Percentiles rank a stretch among this genome's conserved stretches.
These are phyloP conservation scores for Parachlorella kessleri DNA, from an alignment of 139 green algal genomes.

Conservation along the genomic window DNA sequence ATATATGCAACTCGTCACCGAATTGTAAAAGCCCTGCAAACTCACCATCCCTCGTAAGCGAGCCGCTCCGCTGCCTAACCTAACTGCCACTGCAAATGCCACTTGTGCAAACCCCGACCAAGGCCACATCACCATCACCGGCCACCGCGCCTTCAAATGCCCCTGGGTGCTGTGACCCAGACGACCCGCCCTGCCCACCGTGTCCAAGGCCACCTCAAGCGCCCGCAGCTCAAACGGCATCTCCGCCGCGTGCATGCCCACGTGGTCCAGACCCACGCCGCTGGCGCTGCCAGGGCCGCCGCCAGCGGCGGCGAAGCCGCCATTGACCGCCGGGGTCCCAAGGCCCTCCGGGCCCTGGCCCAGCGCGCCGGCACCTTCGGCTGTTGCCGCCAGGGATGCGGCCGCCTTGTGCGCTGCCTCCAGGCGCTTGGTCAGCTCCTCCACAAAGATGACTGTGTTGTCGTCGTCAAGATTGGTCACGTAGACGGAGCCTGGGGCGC, in stretches of 20 bases:
- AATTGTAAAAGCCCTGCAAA: too few relatives aligned
- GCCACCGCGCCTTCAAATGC: too few relatives aligned
- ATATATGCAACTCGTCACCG: too few relatives aligned
- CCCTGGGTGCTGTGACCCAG: too few relatives aligned
- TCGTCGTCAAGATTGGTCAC: conserved; percentile 44
- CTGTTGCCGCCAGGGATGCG: not conserved
- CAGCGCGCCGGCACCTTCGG: not conserved
- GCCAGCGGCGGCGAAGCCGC: not conserved
- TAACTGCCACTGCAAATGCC: too few relatives aligned
- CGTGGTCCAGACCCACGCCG: not conserved
- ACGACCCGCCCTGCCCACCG: too few relatives aligned
- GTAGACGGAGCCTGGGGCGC: conserved; percentile 39
- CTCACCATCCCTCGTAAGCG: too few relatives aligned
- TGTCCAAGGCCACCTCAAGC: conserved; percentile 60
- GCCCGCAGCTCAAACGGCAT: conserved; percentile 67
- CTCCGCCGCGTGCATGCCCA: conserved; percentile 12
- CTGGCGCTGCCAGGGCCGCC: not conserved
- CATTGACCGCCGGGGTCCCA: not conserved
- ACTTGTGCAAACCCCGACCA: too few relatives aligned
- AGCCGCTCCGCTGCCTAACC: too few relatives aligned
- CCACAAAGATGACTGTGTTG: conserved; percentile 29
- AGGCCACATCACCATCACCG: too few relatives aligned
- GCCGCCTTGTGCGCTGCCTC: not conserved
- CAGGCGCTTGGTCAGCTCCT: conserved; percentile 39
- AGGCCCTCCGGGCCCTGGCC: not conserved